Evolutionary conservation across 768 basidiomycete species (phyloP), one percentile per base, ranked within the genome.

Genomic region (Lactarius hengduanensis): DNA sequence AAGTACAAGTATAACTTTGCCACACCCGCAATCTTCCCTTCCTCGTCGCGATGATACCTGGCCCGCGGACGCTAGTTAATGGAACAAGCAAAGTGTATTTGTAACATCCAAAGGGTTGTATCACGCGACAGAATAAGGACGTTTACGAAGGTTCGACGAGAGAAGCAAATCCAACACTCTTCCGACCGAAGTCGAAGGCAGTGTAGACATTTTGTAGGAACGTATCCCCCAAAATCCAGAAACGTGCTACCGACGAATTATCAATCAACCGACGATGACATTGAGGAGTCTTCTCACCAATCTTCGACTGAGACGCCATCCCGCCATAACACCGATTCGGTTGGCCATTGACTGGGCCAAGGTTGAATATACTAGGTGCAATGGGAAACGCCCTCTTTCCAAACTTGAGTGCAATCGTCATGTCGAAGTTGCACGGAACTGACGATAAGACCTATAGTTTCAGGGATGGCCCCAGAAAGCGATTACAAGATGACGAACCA

Each of bases 221-320:
- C 11, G 61, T 54, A 40, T 66, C 65, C 38, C 65, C 65, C 20
- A 66, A 18, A 38, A 66, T 61, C 65, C 65, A 60, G 60, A 66
- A 62, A 32, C 32, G 30, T 26, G 8, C 20, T 54, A 20, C 26
- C 5, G 18, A 50, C 28, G 11, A 30, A 30, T 22, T 30, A 34
- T 54, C 32, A 30, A 30, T 38, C 11, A 34, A 53, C 30, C 8
- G 6, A 22, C 38, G 20, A 32, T 1, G 36, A 1, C 11, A 43
- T 16, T 16, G 41, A 10, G 50, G 16, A 58, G n/a, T 57, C 30
- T 22, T 57, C 56, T 36, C 28, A 53, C 47, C 34, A 26, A 47
- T n/a, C 26, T 20, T 54, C 10, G 65, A 30, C 2, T 50, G 38
- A 54, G n/a, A 43, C 3, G 34, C 54, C 20, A 57, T 16, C 30